Evolutionary conservation across 2,329 filamentous ascomycete species (phyloP), one percentile per base, ranked within the genome.

Genomic region (Aspergillus luchuensis): DNA sequence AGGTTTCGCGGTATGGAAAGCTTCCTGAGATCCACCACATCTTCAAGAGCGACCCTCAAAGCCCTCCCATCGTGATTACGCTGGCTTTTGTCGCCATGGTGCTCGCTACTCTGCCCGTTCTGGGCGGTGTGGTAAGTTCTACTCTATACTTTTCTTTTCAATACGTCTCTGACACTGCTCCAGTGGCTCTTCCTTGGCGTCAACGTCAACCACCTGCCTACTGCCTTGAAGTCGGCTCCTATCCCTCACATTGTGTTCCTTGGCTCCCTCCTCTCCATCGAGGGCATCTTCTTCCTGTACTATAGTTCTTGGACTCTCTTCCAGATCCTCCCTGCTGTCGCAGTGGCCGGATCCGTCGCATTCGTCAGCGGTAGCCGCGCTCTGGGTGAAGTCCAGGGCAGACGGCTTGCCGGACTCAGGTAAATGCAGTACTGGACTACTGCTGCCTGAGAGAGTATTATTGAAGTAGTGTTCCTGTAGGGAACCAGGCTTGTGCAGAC

Each of bases 211-310:
- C 92, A 98, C 74, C 78, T 95, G 1, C 77, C 85, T 56, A 89
- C 90, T 74, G 94, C 95, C 8, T 78, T 97, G 54, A 81, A 86
- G 60, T 82, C 85, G 21, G 91, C 92, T 1, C 94, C 95, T 2
- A 69, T 97, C 47, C 89, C 94, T 5, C 94, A 99, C 74, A 81
- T 82, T 30, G 76, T 92, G 36, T 99, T 98, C 82, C 90, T 96
- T 68, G 91, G 90, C 55, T 97, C 92, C 5, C 87, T 99, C 58
- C 63, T 97, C 41, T 87, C 88, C 21, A 91, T 99, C 82, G 95
- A 99, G 77, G 90, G 86, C 15, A 88, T 97, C 59, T 97, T 99
- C 80, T 94, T 95, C 81, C 80, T 97, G 67, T 99, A 99, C 84
- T 98, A 98, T 79, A 89, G 86, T 56, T 87, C 81, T 72, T 97